Percentiles rank a stretch among this genome's conserved stretches.
Evolutionary conservation across 352 stramenopile species (phyloP).

Genomic region (Phytophthora pluvialis): DNA sequence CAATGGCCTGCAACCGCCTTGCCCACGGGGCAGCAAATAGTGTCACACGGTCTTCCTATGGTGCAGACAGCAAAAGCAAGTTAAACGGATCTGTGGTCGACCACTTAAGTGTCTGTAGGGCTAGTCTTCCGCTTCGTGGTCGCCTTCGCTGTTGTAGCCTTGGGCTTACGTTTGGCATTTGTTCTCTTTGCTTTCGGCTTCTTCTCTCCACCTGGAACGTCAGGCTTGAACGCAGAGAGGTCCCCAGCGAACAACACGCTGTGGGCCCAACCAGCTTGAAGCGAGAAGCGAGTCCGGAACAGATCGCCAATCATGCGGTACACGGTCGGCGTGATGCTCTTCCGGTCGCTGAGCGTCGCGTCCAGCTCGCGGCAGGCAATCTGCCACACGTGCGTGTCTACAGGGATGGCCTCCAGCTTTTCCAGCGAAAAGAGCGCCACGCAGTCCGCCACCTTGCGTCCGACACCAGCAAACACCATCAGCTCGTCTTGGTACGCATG

Average conservation of each 20-base stretch:
- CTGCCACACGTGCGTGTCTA: conserved; percentile 97
- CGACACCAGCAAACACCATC: conserved; percentile 86
- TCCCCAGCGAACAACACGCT: conserved; percentile 67
- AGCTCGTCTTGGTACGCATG: conserved; percentile 59
- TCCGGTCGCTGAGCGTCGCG: conserved; percentile 45
- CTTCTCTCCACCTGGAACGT: conserved; percentile 28
- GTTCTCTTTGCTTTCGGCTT: conserved; percentile 24
- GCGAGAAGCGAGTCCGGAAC: conserved; percentile 92
- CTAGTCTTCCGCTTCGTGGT: conserved; percentile 16
- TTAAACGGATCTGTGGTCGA: no score
- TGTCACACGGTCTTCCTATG: conserved; percentile 14
- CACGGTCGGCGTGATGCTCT: conserved; percentile 85
- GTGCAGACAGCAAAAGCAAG: no score
- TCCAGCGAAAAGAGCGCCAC: conserved; percentile 97
- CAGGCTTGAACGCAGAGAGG: conserved; percentile 46
- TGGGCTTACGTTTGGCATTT: conserved; percentile 16
- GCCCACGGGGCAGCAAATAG: neutral
- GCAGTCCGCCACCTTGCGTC: conserved; percentile 97
- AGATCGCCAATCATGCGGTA: conserved; percentile 92
- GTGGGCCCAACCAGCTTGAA: conserved; percentile 94
- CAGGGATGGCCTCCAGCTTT: conserved; percentile 92
- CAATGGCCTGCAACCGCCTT: conserved; percentile 18
- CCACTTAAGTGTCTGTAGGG: neutral
- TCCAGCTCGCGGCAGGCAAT: conserved; percentile 93
- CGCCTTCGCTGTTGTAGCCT: conserved; percentile 1